Evolutionary conservation across 768 basidiomycete species (phyloP).

Genomic region (Termitomyces eurrhizus): DNA sequence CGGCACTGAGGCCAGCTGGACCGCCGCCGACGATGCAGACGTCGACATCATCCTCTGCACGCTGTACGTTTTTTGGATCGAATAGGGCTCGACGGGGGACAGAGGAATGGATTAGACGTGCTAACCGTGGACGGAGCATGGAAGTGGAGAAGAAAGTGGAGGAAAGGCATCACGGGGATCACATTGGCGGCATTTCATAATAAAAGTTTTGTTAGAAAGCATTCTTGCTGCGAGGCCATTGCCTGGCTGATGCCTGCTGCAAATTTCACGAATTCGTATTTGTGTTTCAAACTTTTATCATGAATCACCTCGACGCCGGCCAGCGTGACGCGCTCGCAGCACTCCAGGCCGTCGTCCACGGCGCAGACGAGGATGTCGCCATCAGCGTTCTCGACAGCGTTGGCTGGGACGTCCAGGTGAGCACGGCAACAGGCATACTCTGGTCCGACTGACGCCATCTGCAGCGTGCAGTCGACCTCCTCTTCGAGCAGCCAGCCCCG

Average conservation of each 20-base stretch:
- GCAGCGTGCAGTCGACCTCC: slow-evolving; percentile 56
- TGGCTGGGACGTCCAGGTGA: slow-evolving; percentile 69
- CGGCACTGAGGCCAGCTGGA: slow-evolving; percentile 94
- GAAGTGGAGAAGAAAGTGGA: not conserved
- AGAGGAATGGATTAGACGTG: slow-evolving; percentile 15
- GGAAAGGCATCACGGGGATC: not conserved
- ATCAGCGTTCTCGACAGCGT: slow-evolving; percentile 57
- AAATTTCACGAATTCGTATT: not conserved
- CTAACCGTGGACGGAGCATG: slow-evolving; percentile 16
- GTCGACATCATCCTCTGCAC: slow-evolving; percentile 89
- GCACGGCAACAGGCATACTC: slow-evolving; percentile 9
- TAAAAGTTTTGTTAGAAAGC: too few species aligned
- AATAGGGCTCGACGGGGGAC: slow-evolving; percentile 23
- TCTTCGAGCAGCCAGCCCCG: slow-evolving; percentile 38
- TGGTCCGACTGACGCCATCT: not conserved
- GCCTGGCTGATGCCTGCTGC: not conserved
- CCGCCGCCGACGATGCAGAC: slow-evolving; percentile 97
- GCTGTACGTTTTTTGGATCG: slow-evolving; percentile 64
- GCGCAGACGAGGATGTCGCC: slow-evolving; percentile 58
- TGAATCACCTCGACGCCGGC: slow-evolving; percentile 18
- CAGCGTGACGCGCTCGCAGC: slow-evolving; percentile 34
- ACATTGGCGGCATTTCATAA: not conserved
- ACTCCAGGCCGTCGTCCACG: slow-evolving; percentile 55
- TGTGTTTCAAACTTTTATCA: slow-evolving; percentile 1
- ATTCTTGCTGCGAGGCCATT: too few species aligned